Conservation (phyloP, 1,284 basidiomycete genomes). For the Tausonia pullulans region DNA sequence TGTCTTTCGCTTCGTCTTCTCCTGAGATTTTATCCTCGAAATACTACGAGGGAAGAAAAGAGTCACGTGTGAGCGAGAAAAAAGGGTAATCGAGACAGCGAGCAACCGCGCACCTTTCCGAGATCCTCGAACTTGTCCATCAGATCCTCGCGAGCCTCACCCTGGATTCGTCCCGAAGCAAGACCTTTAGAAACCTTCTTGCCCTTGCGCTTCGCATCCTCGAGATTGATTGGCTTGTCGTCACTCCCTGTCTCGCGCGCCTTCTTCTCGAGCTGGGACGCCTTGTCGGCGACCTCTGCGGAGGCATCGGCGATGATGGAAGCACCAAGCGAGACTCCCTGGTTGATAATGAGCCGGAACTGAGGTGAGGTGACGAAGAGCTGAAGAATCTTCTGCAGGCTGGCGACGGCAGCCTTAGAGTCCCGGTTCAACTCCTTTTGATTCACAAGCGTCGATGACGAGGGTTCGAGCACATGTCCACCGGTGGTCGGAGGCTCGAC, state of each 20-base stretch:
- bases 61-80: neutral
- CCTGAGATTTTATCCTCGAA: constrained; percentile 37
- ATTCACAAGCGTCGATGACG: constrained; percentile 20
- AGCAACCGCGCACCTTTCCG: constrained; percentile 17
- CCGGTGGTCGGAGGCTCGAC: constrained; percentile 13
- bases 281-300: constrained; percentile 26
- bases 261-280: constrained; percentile 25
- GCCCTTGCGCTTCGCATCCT: constrained; percentile 31
- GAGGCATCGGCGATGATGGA: constrained; percentile 36
- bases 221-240: constrained; percentile 30
- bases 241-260: constrained; percentile 22
- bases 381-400: constrained; percentile 34
- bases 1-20: constrained; percentile 37
- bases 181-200: constrained; percentile 31
- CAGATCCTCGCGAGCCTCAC: constrained; percentile 26
- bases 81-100: neutral
- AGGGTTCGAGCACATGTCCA: constrained; percentile 23
- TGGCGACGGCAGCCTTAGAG: constrained; percentile 30
- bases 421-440: constrained; percentile 32
- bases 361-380: constrained; percentile 36
- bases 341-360: constrained; percentile 35
- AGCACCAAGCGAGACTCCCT: constrained; percentile 31
- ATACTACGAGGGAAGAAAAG: constrained; percentile 22
- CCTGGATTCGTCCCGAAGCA: constrained; percentile 28
- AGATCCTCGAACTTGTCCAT: constrained; percentile 27